These are phyloP conservation scores for Diutina siamensis DNA, from an alignment of 1,139 yeast species.

Conservation along the genomic window DNA sequence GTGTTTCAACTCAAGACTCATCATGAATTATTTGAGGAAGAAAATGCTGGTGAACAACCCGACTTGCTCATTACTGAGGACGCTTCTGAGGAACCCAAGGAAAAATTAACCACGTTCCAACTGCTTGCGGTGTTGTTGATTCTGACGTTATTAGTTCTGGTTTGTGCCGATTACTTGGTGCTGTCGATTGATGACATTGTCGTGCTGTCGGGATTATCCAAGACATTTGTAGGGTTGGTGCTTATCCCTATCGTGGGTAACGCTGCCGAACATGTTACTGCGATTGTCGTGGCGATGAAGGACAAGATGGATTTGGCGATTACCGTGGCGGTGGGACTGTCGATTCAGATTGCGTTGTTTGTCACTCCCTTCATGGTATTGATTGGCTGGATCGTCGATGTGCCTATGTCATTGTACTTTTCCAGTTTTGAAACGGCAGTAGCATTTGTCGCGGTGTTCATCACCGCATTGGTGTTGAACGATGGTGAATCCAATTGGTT, in stretches of 20 bases:
- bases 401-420: conserved; percentile 88
- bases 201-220: conserved; percentile 71
- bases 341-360: conserved; percentile 87
- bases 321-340: conserved; percentile 96
- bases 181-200: conserved; percentile 89
- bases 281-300: conserved; percentile 87
- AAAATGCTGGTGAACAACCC: conserved; percentile 24
- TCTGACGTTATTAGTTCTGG: conserved; percentile 73
- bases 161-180: conserved; percentile 89
- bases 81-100: conserved; percentile 19
- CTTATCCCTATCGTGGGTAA: conserved; percentile 95
- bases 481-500: conserved; percentile 97
- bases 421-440: conserved; percentile 91
- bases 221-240: conserved; percentile 89
- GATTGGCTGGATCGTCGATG: conserved; percentile 81
- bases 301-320: conserved; percentile 96
- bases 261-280: conserved; percentile 98
- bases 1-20: conserved; percentile 86
- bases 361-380: conserved; percentile 93
- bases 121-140: conserved; percentile 39
- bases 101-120: conserved; percentile 28
- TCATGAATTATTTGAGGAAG: conserved; percentile 39
- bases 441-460: conserved; percentile 75
- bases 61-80: conserved; percentile 19
- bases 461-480: conserved; percentile 73